Evolutionary conservation across 768 basidiomycete genomes (phyloP), one percentile per base, ranked within the genome.

Genomic region (Pleurotus ostreatus): DNA sequence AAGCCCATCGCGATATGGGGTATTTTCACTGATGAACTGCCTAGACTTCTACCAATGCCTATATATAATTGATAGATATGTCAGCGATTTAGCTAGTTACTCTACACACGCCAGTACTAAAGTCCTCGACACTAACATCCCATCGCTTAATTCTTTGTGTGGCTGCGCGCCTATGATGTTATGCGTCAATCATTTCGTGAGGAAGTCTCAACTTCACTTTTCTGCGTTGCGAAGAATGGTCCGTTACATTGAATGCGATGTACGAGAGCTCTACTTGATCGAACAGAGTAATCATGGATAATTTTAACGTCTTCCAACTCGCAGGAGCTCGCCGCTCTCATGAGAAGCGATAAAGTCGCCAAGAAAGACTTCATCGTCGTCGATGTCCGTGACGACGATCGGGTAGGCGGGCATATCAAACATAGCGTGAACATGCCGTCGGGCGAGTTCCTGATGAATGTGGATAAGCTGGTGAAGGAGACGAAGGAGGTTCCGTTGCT

Each of bases 351-450:
- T 55, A 84, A 84, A 63, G 70, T 73, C 30, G 71, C 81, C 6
- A 70, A 74, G 63, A 81, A 82, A 66, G 89, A 92, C 65, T 93
- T 85, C 65, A 68, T 86, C 26, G 78, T 94, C 44, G 80, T 94
- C 40, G 92, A 94, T 67, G 92, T 94, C 30, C 85, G 92, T n/a
- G 91, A 92, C 67, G 81, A 85, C 55, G 92, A 94, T 61, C 89
- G 78, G 69, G 73, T 66, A 9, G 92, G 92, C 61, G 92, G 92
- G 38, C 87, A 93, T 66, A 90, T 94, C 67, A 83, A 78, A 61
- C 78, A 80, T 59, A 77, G 81, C 41, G 63, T 80, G 57, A 82
- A 89, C 63, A 65, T 76, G 34, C 92, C 92, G 1, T 88, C 88
- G 6, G 58, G 66, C 25, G 75, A 75, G 48, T 91, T 92, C 68